Base-by-base conservation (phyloP, 2,329 filamentous ascomycete genomes). In the Penicillium sp. region DNA sequence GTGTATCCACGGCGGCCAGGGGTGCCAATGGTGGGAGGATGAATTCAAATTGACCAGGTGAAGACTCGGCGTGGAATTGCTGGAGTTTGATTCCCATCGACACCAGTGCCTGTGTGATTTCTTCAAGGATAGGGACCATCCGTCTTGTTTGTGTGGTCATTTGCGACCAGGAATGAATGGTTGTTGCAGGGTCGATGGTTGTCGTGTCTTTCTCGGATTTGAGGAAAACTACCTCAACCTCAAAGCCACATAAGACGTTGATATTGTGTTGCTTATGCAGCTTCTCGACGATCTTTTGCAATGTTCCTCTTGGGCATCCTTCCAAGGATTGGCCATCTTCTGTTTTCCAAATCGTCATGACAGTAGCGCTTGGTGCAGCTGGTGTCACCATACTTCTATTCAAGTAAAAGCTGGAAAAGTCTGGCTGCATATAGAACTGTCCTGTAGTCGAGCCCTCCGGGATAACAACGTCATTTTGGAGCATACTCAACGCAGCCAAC, bases 141-240 rank as follows among this genome's bases (percentile, higher is more conserved):
- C 73, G 72, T 0, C 84, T 81, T 58, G 85, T 83, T 44, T 90
- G 82, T 16, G 83, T 81, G 1, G 86, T 84, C 44, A 88, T 81
- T 19, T 85, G 83, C 0, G 85, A 87, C 89, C 89, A 93, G 1
- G 87, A 86, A 65, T 93, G 90, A 1, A 85, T 86, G 46, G 81
- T 79, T 8, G 82, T 82, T n/a, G 81, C 70, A 0, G 88, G 79
- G 1, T 74, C 65, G 59, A 79, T 74, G 4, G 73, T 62, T 16
- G 71, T 7, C 31, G 39, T 61, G 26, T 73, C 65, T 8, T 68
- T 64, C 33, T 73, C 66, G 21, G 81, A 80, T 42, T 81, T 80
- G 62, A 93, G 78, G 61, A 96, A 87, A 1, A 90, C 81, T 10
- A 95, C 84, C 72, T 96, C 91, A 42, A 96, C 85, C 72, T 96